phyloP scores from a whole-genome alignment of 1,139 yeast genomes.

The Hemisphaericaspora xylofermentans region DNA sequence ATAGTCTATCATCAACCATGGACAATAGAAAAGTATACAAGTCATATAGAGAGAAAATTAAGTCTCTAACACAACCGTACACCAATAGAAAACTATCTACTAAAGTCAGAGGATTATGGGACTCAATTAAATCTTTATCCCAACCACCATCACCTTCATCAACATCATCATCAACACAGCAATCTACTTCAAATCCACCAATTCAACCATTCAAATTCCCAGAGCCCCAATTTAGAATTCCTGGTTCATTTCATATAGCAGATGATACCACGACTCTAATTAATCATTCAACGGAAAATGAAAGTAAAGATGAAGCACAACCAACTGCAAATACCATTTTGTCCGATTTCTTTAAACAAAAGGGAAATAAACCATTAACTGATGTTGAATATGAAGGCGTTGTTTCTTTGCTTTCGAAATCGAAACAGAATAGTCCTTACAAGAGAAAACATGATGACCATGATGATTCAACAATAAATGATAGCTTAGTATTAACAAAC shows the following conservation, averaged over 20 bases:
- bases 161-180: constrained; percentile 5
- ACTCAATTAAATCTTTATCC: constrained; percentile 12
- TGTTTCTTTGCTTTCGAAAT: constrained; percentile 48
- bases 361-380: constrained; percentile 73
- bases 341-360: constrained; percentile 68
- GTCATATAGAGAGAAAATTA: constrained; percentile 27
- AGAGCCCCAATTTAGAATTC: constrained; percentile 8
- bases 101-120: constrained; percentile 32
- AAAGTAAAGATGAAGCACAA: not conserved
- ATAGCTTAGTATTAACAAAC: constrained; percentile 3
- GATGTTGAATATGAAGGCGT: constrained; percentile 87
- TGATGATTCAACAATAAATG: constrained; percentile 1
- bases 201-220: constrained; percentile 8
- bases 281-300: constrained; percentile 1
- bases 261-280: not conserved
- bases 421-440: constrained; percentile 18
- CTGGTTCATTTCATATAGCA: constrained; percentile 11
- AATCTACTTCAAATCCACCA: no score
- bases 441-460: constrained; percentile 1
- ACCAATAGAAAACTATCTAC: constrained; percentile 26
- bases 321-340: constrained; percentile 52
- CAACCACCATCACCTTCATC: constrained; percentile 7
- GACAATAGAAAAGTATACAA: constrained; percentile 43
- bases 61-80: constrained; percentile 17
- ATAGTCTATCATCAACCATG: constrained; percentile 20